These are phyloP conservation scores for Blumeria graminis DNA, from an alignment of 2,329 filamentous ascomycete species.

Conservation along the genomic window DNA sequence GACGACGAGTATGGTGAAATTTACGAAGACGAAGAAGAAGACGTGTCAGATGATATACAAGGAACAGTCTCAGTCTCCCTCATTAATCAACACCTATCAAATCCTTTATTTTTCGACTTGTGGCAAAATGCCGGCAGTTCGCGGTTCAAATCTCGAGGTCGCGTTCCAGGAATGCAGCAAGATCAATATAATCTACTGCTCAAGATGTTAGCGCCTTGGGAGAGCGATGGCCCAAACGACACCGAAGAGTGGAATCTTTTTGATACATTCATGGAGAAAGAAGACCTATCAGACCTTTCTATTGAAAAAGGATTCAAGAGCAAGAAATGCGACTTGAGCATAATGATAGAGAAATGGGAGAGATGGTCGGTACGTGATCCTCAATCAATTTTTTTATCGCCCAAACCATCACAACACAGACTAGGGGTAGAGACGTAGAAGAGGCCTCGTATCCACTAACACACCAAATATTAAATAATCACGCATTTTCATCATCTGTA, in stretches of 20 bases:
- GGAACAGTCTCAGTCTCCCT: neutral
- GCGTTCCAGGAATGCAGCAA: neutral
- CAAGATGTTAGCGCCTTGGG: neutral
- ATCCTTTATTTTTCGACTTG: neutral
- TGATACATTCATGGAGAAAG: neutral
- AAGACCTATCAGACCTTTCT: neutral
- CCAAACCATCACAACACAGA: neutral
- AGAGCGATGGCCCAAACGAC: conserved; percentile 1
- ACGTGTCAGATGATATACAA: neutral
- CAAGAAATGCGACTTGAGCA: neutral
- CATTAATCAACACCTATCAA: neutral
- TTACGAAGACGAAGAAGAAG: neutral
- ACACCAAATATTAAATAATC: neutral
- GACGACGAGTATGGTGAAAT: neutral
- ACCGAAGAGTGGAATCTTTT: conserved; percentile 3
- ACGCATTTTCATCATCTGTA: neutral
- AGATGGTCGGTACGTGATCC: neutral
- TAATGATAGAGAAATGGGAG: conserved; percentile 1
- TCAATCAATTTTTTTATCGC: neutral
- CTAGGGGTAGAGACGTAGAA: too few species aligned
- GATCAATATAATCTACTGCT: neutral
- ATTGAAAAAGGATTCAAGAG: neutral
- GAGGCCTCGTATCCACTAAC: neutral
- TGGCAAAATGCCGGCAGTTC: neutral
- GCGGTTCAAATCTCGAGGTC: neutral